phyloP scores from a whole-genome alignment of 2,329 filamentous ascomycete genomes.

The Fusarium sp. region DNA sequence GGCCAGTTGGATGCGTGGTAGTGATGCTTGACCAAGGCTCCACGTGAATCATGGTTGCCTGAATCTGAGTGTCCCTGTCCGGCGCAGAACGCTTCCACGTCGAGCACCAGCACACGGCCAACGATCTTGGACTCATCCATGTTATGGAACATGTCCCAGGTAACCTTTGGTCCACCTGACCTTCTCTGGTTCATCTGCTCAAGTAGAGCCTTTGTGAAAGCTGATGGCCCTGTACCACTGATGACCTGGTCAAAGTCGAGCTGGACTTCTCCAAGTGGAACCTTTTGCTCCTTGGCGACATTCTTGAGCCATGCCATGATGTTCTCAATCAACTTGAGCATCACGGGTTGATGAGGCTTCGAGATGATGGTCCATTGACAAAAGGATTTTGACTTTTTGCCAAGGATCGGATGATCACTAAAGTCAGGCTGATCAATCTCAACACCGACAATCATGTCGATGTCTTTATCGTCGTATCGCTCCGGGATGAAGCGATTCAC shows the following conservation, averaged over 20 bases:
- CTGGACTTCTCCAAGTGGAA: conserved; percentile 69
- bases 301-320: conserved; percentile 75
- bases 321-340: conserved; percentile 75
- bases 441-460: conserved; percentile 77
- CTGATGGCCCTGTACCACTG: conserved; percentile 77
- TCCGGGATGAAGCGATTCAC: conserved; percentile 56
- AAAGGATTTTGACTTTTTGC: conserved; percentile 76
- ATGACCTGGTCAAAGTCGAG: conserved; percentile 80
- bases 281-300: conserved; percentile 68
- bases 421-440: conserved; percentile 79
- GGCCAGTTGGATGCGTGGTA: conserved; percentile 82
- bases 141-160: conserved; percentile 75
- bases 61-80: conserved; percentile 80
- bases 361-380: conserved; percentile 83
- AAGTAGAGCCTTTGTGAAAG: conserved; percentile 74
- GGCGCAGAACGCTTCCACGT: conserved; percentile 78
- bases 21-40: conserved; percentile 78
- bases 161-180: conserved; percentile 55
- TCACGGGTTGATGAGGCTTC: conserved; percentile 74
- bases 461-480: conserved; percentile 70
- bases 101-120: conserved; percentile 73
- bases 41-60: conserved; percentile 74
- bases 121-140: conserved; percentile 74
- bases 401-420: conserved; percentile 71
- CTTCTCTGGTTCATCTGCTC: conserved; percentile 68